Conservation (phyloP, 208 protist species). For the Trypanosoma grayi region DNA sequence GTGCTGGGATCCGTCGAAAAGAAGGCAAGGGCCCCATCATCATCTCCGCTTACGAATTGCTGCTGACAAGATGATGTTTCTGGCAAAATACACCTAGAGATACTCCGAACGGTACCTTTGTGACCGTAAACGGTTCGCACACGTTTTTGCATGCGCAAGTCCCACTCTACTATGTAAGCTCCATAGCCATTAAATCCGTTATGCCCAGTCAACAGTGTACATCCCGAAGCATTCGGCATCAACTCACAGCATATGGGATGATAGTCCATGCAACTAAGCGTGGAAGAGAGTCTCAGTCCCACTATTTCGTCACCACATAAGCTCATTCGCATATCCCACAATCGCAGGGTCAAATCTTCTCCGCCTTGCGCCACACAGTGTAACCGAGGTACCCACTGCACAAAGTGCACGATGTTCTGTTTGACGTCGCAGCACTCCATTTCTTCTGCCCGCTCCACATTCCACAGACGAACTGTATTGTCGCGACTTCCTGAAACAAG, state of each 20-base stretch:
- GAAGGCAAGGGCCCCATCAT: slow-evolving; percentile 48
- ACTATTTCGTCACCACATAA: slow-evolving; percentile 12
- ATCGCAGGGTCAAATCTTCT: slow-evolving; percentile 59
- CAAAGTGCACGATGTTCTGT: slow-evolving; percentile 74
- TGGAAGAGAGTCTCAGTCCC: slow-evolving; percentile 42
- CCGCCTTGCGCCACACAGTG: slow-evolving; percentile 69
- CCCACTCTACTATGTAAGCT: slow-evolving; percentile 64
- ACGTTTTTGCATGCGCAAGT: slow-evolving; percentile 54
- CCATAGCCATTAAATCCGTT: slow-evolving; percentile 68
- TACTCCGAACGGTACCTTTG: slow-evolving; percentile 38
- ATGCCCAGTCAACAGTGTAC: slow-evolving; percentile 62
- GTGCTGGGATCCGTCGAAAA: slow-evolving; percentile 38
- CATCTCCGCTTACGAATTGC: slow-evolving; percentile 51
- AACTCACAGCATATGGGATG: slow-evolving; percentile 58
- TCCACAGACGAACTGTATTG: slow-evolving; percentile 78
- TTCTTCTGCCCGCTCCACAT: slow-evolving; percentile 47
- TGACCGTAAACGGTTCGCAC: slow-evolving; percentile 51
- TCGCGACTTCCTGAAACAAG: slow-evolving; percentile 72
- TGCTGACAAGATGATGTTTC: slow-evolving; percentile 27
- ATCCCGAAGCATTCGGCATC: slow-evolving; percentile 2
- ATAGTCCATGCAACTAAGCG: slow-evolving; percentile 62
- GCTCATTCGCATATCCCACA: slow-evolving; percentile 68
- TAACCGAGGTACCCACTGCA: slow-evolving; percentile 51
- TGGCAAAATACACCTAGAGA: slow-evolving; percentile 27
- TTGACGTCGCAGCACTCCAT: slow-evolving; percentile 66